Evolutionary conservation across 2,329 filamentous ascomycete species (phyloP).

Genomic region (Ilyonectria destructans): DNA sequence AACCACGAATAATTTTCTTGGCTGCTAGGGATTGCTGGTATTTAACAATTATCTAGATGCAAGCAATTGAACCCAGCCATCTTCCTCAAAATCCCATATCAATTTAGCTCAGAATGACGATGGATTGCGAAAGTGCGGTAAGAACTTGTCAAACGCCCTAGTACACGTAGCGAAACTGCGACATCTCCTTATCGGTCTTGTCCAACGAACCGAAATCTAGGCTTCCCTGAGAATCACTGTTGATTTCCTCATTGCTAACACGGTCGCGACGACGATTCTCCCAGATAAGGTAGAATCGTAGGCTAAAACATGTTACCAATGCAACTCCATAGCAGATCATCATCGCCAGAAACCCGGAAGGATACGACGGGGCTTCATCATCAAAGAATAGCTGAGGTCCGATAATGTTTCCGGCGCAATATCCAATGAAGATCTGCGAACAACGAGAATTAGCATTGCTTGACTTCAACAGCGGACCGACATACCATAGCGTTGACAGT

Average conservation of each 20-base stretch:
- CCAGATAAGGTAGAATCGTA: conserved; percentile 66
- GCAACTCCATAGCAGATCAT: conserved; percentile 72
- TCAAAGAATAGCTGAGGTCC: conserved; percentile 73
- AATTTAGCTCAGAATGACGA: background rate
- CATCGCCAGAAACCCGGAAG: conserved; percentile 74
- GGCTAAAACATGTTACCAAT: conserved; percentile 59
- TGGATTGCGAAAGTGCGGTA: accelerated
- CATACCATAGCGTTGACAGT: conserved; percentile 68
- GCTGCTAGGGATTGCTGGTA: no score
- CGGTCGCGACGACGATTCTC: conserved; percentile 68
- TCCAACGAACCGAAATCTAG: conserved; percentile 54
- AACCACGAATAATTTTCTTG: no score
- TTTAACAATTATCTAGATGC: no score
- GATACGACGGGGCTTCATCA: conserved; percentile 73
- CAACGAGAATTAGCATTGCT: background rate
- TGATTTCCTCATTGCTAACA: background rate
- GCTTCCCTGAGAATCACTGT: background rate
- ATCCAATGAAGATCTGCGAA: conserved; percentile 68
- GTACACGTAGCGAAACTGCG: conserved; percentile 68
- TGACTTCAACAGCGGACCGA: background rate
- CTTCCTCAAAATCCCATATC: no score
- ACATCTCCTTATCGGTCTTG: conserved; percentile 70
- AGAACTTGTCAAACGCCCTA: conserved; percentile 24
- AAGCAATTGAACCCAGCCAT: no score
- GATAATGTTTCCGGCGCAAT: conserved; percentile 74